phyloP scores from a whole-genome alignment of 768 basidiomycete genomes.

The Hemileccinum rubropunctum region DNA sequence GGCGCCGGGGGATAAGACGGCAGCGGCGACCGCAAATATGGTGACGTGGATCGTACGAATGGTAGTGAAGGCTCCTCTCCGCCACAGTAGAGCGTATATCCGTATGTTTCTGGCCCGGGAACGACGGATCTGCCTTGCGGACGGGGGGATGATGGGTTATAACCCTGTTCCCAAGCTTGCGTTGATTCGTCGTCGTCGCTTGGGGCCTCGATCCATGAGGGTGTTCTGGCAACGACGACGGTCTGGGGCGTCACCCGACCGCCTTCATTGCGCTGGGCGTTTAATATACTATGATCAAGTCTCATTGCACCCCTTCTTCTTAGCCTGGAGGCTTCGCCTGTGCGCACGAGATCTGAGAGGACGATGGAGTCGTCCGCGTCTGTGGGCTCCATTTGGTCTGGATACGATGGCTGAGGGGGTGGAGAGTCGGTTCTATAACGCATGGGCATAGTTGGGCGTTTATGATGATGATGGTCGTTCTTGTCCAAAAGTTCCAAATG shows the following conservation, averaged over 20 bases:
- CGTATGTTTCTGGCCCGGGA: slow-evolving; percentile 19
- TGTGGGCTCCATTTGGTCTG: slow-evolving; percentile 30
- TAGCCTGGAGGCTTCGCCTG: slow-evolving; percentile 69
- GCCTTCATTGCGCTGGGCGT: slow-evolving; percentile 27
- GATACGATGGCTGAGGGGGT: slow-evolving; percentile 5
- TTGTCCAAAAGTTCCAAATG: neutral
- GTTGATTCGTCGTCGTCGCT: slow-evolving; percentile 34
- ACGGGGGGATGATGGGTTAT: slow-evolving; percentile 28
- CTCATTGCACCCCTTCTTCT: slow-evolving; percentile 73
- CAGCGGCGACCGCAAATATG: slow-evolving; percentile 37
- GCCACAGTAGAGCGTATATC: slow-evolving; percentile 44
- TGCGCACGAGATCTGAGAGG: slow-evolving; percentile 70
- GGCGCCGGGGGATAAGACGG: slow-evolving; percentile 32
- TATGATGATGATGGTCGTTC: slow-evolving; percentile 24
- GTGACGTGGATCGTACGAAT: slow-evolving; percentile 2
- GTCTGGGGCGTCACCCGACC: slow-evolving; percentile 25
- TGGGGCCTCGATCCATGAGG: slow-evolving; percentile 34
- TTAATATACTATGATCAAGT: slow-evolving; percentile 43
- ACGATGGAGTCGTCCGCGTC: slow-evolving; percentile 69
- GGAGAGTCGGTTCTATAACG: slow-evolving; percentile 24
- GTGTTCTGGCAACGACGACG: slow-evolving; percentile 26
- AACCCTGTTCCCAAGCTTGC: slow-evolving; percentile 33
- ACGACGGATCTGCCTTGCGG: slow-evolving; percentile 13
- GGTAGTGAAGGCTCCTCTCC: slow-evolving; percentile 24
- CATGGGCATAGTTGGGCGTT: slow-evolving; percentile 28